Conservation (phyloP, 345 rosid species). For the Erysimum cheiranthoides region DNA sequence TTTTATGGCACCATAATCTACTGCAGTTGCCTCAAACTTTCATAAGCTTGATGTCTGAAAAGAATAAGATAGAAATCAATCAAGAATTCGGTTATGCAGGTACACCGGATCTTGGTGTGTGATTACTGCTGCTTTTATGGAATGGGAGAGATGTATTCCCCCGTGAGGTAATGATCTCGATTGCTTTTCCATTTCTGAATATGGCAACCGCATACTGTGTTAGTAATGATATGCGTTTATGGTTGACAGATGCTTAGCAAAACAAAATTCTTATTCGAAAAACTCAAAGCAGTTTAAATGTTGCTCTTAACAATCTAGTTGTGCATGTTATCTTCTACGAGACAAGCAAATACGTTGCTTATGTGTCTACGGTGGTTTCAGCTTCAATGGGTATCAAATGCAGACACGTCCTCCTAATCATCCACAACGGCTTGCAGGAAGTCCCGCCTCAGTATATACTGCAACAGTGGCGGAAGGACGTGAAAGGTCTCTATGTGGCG, state of each 20-base stretch:
- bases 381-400: slow-evolving; percentile 77
- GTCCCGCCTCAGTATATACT: slow-evolving; percentile 70
- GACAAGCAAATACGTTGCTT: slow-evolving; percentile 74
- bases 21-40: neutral
- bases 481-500: slow-evolving; percentile 61
- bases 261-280: neutral
- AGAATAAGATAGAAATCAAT: neutral
- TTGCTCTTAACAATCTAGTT: neutral
- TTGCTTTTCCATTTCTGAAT: neutral
- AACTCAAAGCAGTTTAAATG: neutral
- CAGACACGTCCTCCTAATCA: slow-evolving; percentile 70
- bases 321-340: slow-evolving; percentile 46
- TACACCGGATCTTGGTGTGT: neutral
- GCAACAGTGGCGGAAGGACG: slow-evolving; percentile 80
- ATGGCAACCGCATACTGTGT: neutral
- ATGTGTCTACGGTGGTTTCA: slow-evolving; percentile 79
- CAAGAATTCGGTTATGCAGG: neutral
- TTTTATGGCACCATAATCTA: neutral
- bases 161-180: slow-evolving; percentile 15
- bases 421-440: slow-evolving; percentile 72
- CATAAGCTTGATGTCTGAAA: neutral
- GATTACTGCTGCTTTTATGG: slow-evolving; percentile 14
- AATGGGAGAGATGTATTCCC: neutral
- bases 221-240: no score
- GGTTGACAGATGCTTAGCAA: neutral